Evolutionary conservation across 129 eudicot species (phyloP).

Genomic region (Artemisia argyi): DNA sequence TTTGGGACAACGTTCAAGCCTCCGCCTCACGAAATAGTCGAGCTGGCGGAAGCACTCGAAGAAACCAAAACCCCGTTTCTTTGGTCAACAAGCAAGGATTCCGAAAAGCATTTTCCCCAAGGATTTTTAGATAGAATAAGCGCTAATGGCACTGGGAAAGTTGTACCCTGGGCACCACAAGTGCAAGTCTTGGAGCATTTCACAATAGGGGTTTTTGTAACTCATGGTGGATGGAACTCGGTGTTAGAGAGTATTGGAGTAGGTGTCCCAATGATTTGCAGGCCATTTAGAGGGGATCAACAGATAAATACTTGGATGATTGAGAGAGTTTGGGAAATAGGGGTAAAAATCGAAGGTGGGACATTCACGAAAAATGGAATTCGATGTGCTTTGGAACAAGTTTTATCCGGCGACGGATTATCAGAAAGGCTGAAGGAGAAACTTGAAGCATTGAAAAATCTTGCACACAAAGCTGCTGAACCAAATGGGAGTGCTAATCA

Average conservation of each 20-base stretch:
- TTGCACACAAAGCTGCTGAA: constrained; percentile 40
- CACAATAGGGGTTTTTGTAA: constrained; percentile 47
- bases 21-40: constrained; percentile 52
- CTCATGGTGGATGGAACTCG: constrained; percentile 80
- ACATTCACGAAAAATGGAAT: constrained; percentile 42
- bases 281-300: constrained; percentile 73
- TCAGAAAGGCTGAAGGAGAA: constrained; percentile 40
- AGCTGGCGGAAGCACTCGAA: constrained; percentile 57
- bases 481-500: constrained; percentile 46
- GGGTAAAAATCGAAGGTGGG: constrained; percentile 52
- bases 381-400: constrained; percentile 30
- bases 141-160: constrained; percentile 32
- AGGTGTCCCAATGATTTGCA: constrained; percentile 61
- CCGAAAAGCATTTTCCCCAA: constrained; percentile 31
- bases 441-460: constrained; percentile 29
- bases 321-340: constrained; percentile 52
- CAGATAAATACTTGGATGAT: constrained; percentile 48
- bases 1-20: constrained; percentile 58
- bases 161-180: constrained; percentile 86
- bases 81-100: constrained; percentile 52
- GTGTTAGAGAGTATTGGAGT: constrained; percentile 55
- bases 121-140: constrained; percentile 41
- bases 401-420: constrained; percentile 21
- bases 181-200: constrained; percentile 42
- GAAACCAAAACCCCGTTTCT: constrained; percentile 41